Percentiles rank a stretch among this genome's conserved stretches.
phyloP scores from a whole-genome alignment of 1,139 yeast genomes.

The Debaryomycetaceae sp. region DNA sequence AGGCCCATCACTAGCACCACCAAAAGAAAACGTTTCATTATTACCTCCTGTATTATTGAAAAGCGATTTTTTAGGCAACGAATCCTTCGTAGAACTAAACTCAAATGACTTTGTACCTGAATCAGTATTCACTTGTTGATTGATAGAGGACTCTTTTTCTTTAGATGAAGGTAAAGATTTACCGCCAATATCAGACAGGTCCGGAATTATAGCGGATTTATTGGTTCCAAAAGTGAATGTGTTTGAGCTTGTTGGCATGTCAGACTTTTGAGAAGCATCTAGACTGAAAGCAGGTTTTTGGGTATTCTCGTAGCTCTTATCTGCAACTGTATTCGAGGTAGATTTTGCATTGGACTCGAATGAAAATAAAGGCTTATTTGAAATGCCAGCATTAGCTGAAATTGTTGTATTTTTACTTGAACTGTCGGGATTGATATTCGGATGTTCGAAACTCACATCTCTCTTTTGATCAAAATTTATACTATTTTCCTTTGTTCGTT shows the following conservation, averaged over 20 bases:
- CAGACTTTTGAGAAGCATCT: background rate
- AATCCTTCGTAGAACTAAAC: background rate
- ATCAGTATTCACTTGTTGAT: background rate
- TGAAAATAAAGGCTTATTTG: slow-evolving; percentile 1
- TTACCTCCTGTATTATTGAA: too few relatives aligned
- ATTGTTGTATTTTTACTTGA: too few relatives aligned
- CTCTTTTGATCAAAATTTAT: too few relatives aligned
- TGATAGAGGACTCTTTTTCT: background rate
- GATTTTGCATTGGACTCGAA: background rate
- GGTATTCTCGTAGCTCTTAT: background rate
- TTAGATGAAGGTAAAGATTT: background rate
- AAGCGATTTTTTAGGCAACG: too few relatives aligned
- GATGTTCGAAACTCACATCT: too few relatives aligned
- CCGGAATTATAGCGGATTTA: too few relatives aligned
- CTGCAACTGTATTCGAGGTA: background rate
- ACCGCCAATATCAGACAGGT: too few relatives aligned
- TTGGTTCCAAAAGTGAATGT: too few relatives aligned
- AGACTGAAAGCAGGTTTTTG: background rate
- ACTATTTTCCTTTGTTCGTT: too few relatives aligned
- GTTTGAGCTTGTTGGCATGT: background rate
- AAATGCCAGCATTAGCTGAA: too few relatives aligned
- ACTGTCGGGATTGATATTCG: too few relatives aligned
- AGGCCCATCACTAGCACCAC: background rate
- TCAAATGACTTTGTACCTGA: background rate
- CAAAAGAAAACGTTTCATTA: background rate